Conservation (phyloP, 2,329 filamentous ascomycete species). For the Trichoderma koningii region DNA sequence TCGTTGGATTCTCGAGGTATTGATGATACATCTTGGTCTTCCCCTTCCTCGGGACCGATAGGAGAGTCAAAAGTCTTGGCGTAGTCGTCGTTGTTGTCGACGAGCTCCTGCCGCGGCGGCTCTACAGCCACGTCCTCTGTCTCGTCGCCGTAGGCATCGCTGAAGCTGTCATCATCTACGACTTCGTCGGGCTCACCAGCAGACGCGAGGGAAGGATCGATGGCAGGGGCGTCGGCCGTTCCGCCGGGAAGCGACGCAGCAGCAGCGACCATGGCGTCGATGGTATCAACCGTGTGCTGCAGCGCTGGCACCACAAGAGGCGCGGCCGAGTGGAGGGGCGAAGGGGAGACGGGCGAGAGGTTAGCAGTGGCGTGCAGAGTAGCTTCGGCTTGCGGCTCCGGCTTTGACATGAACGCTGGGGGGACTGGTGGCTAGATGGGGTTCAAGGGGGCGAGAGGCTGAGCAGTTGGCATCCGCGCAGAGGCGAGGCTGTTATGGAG, state of each 20-base stretch:
- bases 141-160: slow-evolving; percentile 51
- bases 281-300: slow-evolving; percentile 55
- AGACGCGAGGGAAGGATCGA: slow-evolving; percentile 40
- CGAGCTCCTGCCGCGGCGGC: slow-evolving; percentile 36
- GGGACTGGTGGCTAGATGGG: slow-evolving; percentile 12
- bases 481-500: slow-evolving; percentile 23
- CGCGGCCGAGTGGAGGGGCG: slow-evolving; percentile 50
- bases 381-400: slow-evolving; percentile 43
- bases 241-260: slow-evolving; percentile 37
- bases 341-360: slow-evolving; percentile 55
- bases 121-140: slow-evolving; percentile 37
- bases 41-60: slow-evolving; percentile 42
- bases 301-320: slow-evolving; percentile 52
- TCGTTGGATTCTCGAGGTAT: slow-evolving; percentile 37
- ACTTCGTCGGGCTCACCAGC: slow-evolving; percentile 43
- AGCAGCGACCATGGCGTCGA: slow-evolving; percentile 50
- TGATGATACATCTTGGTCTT: slow-evolving; percentile 47
- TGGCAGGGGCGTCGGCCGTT: slow-evolving; percentile 35
- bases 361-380: slow-evolving; percentile 56
- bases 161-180: slow-evolving; percentile 52
- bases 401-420: slow-evolving; percentile 24
- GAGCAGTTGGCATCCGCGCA: slow-evolving; percentile 21
- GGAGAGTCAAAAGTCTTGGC: slow-evolving; percentile 55
- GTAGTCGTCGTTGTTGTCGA: slow-evolving; percentile 51
- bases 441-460: slow-evolving; percentile 15